Evolutionary conservation across 1,284 basidiomycete species (phyloP), one percentile per base, ranked within the genome.

Genomic region (Lentinula novae-zelandiae): DNA sequence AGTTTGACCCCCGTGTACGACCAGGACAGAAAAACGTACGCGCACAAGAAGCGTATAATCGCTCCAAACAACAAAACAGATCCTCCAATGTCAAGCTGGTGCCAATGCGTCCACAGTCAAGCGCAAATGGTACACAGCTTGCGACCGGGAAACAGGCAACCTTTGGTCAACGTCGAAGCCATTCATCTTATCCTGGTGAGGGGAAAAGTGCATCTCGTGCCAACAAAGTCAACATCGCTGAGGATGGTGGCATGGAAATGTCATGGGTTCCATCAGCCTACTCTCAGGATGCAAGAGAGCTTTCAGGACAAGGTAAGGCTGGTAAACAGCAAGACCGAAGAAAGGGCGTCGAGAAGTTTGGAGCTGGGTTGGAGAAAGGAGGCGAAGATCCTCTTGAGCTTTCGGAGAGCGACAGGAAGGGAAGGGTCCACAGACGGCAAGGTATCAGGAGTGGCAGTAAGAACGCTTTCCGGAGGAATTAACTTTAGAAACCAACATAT

Each of bases 401-500:
- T 67, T 77, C 71, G 39, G 87, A 90, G 66, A 78, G 75, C 61
- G 86, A 87, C 60, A 74, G 82, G 69, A 81, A 77, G 64, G 93
- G 93, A 15, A 77, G 93, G 70, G 89, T 82, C 31, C 81, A 89
- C 51, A 78, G 90, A 67, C 76, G 93, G 69, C 82, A 85, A 67
- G 86, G 85, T 3, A 82, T 90, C 62, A 78, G 93, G 60, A 95
- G 93, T 70, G 93, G 93, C 53, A 93, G 90, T 72, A 94, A 87
- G 77, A 95, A 95, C 73, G 84, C 84, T 2, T 94, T 95, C 72
- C 79, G 86, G 72, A 70, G 69, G 62, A 64, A 77, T 60, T 62
- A 58, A 44, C 20, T 31, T 38, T 40, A 55, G 36, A n/a, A n/a
- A 17, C 13, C 36, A 55, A 20, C 12, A 9, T 55, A 17, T 27